phyloP scores from a whole-genome alignment of 1,284 basidiomycete genomes.

The Ustilago nuda region DNA sequence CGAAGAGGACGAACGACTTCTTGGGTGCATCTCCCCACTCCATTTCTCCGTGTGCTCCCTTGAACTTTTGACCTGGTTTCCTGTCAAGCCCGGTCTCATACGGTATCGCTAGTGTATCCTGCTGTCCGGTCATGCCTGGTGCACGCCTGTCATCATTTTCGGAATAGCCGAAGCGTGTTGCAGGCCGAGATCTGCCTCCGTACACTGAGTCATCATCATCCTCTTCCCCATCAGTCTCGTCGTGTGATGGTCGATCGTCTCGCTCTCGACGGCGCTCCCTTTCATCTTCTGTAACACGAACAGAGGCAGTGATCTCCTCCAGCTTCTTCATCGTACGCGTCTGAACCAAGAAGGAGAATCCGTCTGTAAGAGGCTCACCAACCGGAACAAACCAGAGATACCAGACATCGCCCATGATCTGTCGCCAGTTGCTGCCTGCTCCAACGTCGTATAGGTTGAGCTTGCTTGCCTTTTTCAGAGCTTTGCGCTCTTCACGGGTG shows the following conservation, averaged over 20 bases:
- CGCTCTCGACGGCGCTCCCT: background rate
- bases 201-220: constrained; percentile 44
- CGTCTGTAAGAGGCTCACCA: constrained; percentile 52
- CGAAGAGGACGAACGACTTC: constrained; percentile 51
- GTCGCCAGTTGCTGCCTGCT: constrained; percentile 46
- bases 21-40: constrained; percentile 57
- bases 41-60: constrained; percentile 53
- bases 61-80: constrained; percentile 31
- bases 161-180: constrained; percentile 25
- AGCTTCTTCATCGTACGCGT: constrained; percentile 43
- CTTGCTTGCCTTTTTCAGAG: constrained; percentile 55
- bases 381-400: constrained; percentile 58
- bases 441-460: constrained; percentile 66
- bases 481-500: constrained; percentile 48
- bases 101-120: constrained; percentile 2
- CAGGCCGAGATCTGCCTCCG: constrained; percentile 10
- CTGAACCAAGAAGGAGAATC: constrained; percentile 46
- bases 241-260: background rate
- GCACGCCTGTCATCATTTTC: constrained; percentile 3
- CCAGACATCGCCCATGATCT: constrained; percentile 55
- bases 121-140: background rate
- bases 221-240: constrained; percentile 16
- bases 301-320: constrained; percentile 45
- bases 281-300: constrained; percentile 22
- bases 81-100: constrained; percentile 21